Base-by-base conservation (phyloP, 2,329 filamentous ascomycete genomes). In the Hyphodiscus sp. region DNA sequence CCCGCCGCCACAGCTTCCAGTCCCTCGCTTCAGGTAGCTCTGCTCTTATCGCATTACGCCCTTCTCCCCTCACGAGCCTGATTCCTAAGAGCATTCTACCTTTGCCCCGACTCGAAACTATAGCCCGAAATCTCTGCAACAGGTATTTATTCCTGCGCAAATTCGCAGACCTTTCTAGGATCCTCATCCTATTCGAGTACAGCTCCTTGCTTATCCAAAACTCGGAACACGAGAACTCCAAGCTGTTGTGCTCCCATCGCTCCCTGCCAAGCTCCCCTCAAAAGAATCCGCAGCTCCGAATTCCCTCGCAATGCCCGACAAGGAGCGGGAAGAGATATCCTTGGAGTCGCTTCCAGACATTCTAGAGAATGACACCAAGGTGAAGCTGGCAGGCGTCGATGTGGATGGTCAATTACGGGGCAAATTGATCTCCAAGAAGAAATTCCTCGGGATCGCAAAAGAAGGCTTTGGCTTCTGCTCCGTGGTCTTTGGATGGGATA, bases 401-500 rank as follows among this genome's bases (percentile, higher is more conserved):
- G 86, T 91, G 54, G 91, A 96, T 68, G 91, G 91, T 60, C 82
- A 90, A 49, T 76, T 96, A 52, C 88, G 91, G 52, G 91, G 91
- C 63, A 96, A 96, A 74, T 79, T 96, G 57, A 84, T 96, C 72
- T 89, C 89, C 63, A 95, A 95, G 78, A 87, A 86, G 68, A 96
- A 96, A 74, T 96, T 96, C 71, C 75, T 96, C 41, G 89, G 87
- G 29, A 81, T 96, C 50, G 86, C 85, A n/a, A 72, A 81, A 43
- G 79, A 83, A 45, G 91, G 91, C 49, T 96, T 96, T 64, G 91
- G 91, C 51, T 96, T 96, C 76, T 96, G 91, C 76, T 94, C 88
- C 19, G 90, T 96, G 61, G 83, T 96, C 60, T 96, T 95, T 65
- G 91, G 91, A 68, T 96, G 91, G 91, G 91, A 96, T 71, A 95